These are phyloP conservation scores for Penicillium lividum DNA, from an alignment of 495 filamentous ascomycete species.

Conservation along the genomic window DNA sequence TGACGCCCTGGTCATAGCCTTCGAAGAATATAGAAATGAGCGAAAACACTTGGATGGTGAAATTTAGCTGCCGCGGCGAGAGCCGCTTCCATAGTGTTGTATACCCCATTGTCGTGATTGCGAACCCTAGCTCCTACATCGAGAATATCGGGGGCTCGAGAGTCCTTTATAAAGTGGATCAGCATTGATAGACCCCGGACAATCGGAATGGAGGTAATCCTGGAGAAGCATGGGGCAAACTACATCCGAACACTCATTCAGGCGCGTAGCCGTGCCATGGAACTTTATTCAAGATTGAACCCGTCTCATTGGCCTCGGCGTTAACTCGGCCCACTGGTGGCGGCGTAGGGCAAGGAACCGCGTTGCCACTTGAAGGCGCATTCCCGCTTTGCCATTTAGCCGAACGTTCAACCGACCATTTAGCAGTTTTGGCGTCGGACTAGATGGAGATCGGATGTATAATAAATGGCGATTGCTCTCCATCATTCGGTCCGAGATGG, in stretches of 20 bases:
- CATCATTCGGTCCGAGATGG: not conserved
- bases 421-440: not conserved
- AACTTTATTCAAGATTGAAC: not conserved
- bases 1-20: conserved; percentile 56
- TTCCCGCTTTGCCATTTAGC: not conserved
- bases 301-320: not conserved
- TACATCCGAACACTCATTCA: not conserved
- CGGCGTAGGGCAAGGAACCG: not conserved
- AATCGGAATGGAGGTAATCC: not conserved
- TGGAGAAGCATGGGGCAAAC: not conserved
- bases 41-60: conserved; percentile 48
- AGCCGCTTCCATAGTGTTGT: conserved; percentile 44
- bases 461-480: not conserved
- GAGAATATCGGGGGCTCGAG: not conserved
- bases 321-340: not conserved
- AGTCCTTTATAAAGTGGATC: not conserved
- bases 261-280: not conserved
- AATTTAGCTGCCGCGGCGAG: conserved; percentile 40
- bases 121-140: not conserved
- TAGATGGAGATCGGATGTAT: not conserved
- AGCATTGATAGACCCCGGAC: not conserved
- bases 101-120: conserved; percentile 29
- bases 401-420: not conserved
- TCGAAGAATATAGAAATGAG: conserved; percentile 52
- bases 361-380: not conserved